Percentiles rank a stretch among this genome's conserved stretches.
phyloP scores from a whole-genome alignment of 305 asterid genomes.

The Fraxinus albicans region DNA sequence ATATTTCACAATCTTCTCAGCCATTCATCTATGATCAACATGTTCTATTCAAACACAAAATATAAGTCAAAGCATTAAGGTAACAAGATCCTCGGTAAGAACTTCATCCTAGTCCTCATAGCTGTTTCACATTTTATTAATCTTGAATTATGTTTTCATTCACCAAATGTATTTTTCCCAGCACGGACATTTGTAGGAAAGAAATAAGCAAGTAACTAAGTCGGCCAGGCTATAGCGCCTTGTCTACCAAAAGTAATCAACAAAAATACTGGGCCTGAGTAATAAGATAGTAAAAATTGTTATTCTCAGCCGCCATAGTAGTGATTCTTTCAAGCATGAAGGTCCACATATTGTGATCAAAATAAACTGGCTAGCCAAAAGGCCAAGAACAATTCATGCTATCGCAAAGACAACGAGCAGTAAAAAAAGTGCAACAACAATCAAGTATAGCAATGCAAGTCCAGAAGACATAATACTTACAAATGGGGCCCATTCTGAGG shows the following conservation, averaged over 20 bases:
- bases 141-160: background rate
- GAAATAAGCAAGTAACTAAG: background rate
- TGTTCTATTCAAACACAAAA: slow-evolving; percentile 3
- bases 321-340: slow-evolving; percentile 10
- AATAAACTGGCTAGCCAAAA: slow-evolving; percentile 10
- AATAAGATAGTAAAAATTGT: background rate
- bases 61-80: slow-evolving; percentile 16
- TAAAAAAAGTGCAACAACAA: background rate
- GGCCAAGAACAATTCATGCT: background rate
- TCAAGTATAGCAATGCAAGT: slow-evolving; percentile 4
- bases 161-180: background rate
- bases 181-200: slow-evolving; percentile 2
- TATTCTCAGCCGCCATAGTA: slow-evolving; percentile 14
- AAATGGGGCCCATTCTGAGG: slow-evolving; percentile 74
- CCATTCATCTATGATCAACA: background rate
- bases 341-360: slow-evolving; percentile 10
- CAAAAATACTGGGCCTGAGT: slow-evolving; percentile 1
- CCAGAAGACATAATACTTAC: slow-evolving; percentile 47
- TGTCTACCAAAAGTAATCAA: background rate
- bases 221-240: background rate
- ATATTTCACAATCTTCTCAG: background rate
- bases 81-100: background rate
- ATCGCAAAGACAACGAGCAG: slow-evolving; percentile 5
- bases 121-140: background rate
- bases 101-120: slow-evolving; percentile 3